These are phyloP conservation scores for Rutstroemia sp. DNA, from an alignment of 2,329 filamentous ascomycete species.

Conservation along the genomic window DNA sequence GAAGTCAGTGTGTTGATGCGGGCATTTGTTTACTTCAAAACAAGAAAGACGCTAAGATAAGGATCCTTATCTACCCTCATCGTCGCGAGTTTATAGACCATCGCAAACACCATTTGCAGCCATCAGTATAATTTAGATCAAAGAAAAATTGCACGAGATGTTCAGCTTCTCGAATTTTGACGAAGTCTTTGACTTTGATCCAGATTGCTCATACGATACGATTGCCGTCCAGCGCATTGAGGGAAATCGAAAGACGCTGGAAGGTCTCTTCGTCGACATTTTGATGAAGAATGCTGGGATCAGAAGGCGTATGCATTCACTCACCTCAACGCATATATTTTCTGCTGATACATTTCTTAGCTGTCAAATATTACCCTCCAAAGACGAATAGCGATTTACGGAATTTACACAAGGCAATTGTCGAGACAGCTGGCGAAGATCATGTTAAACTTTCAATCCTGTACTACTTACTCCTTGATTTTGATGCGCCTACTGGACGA, in stretches of 20 bases:
- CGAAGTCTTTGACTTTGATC: constrained; percentile 56
- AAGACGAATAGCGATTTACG: constrained; percentile 59
- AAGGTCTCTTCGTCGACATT: constrained; percentile 74
- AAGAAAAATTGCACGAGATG: constrained; percentile 34
- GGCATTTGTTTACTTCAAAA: constrained; percentile 10
- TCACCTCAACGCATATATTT: constrained; percentile 2
- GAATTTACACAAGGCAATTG: constrained; percentile 63
- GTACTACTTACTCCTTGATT: constrained; percentile 77
- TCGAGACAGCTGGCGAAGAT: constrained; percentile 53
- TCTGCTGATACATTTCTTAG: constrained; percentile 25
- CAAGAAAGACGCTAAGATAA: constrained; percentile 19
- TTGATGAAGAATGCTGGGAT: constrained; percentile 65
- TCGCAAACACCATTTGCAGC: no score
- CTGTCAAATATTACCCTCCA: constrained; percentile 65
- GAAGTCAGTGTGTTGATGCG: background rate
- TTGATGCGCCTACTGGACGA: constrained; percentile 36
- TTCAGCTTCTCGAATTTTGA: constrained; percentile 61
- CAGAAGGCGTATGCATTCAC: constrained; percentile 49
- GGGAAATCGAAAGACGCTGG: constrained; percentile 56
- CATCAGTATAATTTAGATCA: no score
- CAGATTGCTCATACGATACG: constrained; percentile 55
- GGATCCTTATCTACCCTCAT: constrained; percentile 9
- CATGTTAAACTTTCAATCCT: constrained; percentile 78
- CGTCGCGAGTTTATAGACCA: background rate
- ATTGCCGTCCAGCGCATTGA: constrained; percentile 56